Percentiles rank a stretch among this genome's conserved stretches.
Evolutionary conservation across 75 land plant genomes (phyloP).

Genomic region (Cupressus sempervirens): DNA sequence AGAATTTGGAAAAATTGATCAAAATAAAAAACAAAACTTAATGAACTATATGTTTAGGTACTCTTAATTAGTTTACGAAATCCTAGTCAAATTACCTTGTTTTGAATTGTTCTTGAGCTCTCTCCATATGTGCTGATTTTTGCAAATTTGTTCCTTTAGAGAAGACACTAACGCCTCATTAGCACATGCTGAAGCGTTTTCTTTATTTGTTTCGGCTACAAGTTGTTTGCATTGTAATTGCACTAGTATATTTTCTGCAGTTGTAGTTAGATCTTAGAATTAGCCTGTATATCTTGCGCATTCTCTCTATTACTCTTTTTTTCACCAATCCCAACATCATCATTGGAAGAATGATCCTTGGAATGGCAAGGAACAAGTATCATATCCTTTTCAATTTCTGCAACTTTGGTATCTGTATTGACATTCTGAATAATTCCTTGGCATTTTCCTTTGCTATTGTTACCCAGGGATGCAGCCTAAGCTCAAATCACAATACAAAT

Average conservation of each 20-base stretch:
- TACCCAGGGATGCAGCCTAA: too few relatives aligned
- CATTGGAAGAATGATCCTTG: not conserved
- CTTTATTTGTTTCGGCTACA: not conserved
- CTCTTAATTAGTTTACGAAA: not conserved
- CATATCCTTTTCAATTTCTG: not conserved
- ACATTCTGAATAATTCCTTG: too few relatives aligned
- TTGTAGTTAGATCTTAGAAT: not conserved
- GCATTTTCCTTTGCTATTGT: too few relatives aligned
- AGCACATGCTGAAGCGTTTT: not conserved
- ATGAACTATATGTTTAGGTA: conserved; percentile 7
- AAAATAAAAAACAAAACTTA: not conserved
- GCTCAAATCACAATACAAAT: too few relatives aligned
- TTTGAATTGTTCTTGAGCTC: too few relatives aligned
- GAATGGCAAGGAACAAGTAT: not conserved
- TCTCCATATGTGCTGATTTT: too few relatives aligned
- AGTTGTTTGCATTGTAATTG: not conserved
- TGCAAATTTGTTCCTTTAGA: too few relatives aligned
- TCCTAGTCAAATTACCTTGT: not conserved
- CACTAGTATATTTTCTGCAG: not conserved
- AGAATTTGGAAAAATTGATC: too few relatives aligned
- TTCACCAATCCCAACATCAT: not conserved
- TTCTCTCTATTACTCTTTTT: not conserved
- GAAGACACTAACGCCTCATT: not conserved
- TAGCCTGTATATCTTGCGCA: not conserved
- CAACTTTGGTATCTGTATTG: too few relatives aligned